Evolutionary conservation across 352 stramenopile genomes (phyloP), one percentile per base, ranked within the genome.

Genomic region (Aphanomyces astaci): DNA sequence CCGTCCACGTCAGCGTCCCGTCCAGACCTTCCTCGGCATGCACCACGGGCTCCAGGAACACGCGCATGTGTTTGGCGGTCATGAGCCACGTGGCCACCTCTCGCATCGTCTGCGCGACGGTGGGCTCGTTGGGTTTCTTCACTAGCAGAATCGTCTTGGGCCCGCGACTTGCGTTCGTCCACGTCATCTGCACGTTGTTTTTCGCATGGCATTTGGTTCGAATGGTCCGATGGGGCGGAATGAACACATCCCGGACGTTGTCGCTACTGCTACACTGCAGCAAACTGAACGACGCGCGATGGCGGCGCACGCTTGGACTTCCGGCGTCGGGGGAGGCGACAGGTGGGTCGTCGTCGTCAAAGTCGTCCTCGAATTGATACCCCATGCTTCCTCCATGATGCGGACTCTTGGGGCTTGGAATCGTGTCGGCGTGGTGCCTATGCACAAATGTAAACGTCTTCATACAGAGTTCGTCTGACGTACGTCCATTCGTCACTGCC

Each of bases 141-240:
- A 96, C 84, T 51, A 96, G 82, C 10, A 96, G 74, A 59, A 94
- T 86, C 2, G 77, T 79, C 71, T 84, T 92, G 9, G 87, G 87
- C 9, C 79, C 75, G n/a, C 51, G 90, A 82, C 57, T 94, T 43
- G 36, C 36, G 36, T n/a, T n/a, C 36, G 36, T 85, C 87, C 87
- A 95, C 76, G 93, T 89, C 63, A 91, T 87, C 71, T 95, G 87
- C 54, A 95, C 85, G 64, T 94, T 95, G 75, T 93, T 95, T 46
- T 86, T 82, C 62, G 86, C 78, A 48, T 84, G 84, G 67, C 93
- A 86, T 71, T 92, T 82, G 46, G 84, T 93, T 63, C 82, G 82
- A 66, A 95, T 94, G 72, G 76, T 95, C 59, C 86, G 81, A 74
- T 95, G 90, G 75, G 82, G 87, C 22, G 85, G 82, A 36, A 81